Evolutionary conservation across 139 green algal genomes (phyloP).

Genomic region (Tetraselmis striata): DNA sequence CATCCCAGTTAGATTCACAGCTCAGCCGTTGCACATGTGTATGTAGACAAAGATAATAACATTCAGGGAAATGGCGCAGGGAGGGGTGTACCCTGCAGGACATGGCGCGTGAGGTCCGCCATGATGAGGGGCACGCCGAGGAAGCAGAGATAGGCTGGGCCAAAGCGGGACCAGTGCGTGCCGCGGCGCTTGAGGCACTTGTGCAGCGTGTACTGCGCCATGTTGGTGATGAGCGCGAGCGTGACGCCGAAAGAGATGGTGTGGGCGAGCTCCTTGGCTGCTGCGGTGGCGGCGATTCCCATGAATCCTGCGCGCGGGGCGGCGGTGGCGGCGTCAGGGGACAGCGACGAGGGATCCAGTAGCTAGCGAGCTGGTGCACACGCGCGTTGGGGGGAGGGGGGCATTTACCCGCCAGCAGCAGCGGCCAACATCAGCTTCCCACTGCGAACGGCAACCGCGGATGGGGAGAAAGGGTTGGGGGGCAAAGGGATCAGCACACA

Average conservation of each 20-base stretch:
- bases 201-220: constrained; percentile 38
- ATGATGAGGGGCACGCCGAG: constrained; percentile 43
- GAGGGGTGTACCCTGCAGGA: constrained; percentile 61
- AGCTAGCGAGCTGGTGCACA: too few relatives aligned
- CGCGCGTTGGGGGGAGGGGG: not conserved
- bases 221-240: constrained; percentile 49
- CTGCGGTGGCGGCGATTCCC: constrained; percentile 53
- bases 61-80: too few relatives aligned
- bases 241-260: constrained; percentile 50
- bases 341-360: too few relatives aligned
- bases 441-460: constrained; percentile 20
- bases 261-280: constrained; percentile 50
- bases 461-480: not conserved
- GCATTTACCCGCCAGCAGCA: constrained; percentile 35
- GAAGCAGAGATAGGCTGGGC: constrained; percentile 36
- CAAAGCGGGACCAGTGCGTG: constrained; percentile 37
- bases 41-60: too few relatives aligned
- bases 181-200: constrained; percentile 9
- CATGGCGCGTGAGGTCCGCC: constrained; percentile 52
- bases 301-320: constrained; percentile 35
- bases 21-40: too few relatives aligned
- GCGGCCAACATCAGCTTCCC: constrained; percentile 65
- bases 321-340: too few relatives aligned
- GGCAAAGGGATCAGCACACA: not conserved
- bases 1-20: too few relatives aligned